Evolutionary conservation across 345 rosid genomes (phyloP), one percentile per base, ranked within the genome.

Genomic region (Garcia nutans): DNA sequence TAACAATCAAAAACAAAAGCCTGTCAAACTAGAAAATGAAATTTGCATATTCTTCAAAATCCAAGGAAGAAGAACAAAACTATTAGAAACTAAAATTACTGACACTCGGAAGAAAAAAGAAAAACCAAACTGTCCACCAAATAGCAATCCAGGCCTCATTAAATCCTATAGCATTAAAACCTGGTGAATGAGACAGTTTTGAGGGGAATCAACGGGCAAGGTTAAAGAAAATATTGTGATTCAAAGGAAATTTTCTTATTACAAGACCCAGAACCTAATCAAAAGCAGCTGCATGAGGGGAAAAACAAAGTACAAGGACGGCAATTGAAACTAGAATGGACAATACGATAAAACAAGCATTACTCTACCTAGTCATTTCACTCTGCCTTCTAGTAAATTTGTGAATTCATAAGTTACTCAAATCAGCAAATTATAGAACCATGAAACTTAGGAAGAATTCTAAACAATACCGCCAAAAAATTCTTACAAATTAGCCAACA

Each of bases 401-500:
- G 23, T 6, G 41, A 20, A 37, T 8, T 19, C 47, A 19, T n/a
- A 16, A 31, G 20, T 3, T 20, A 41, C 52, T 28, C 37, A 10
- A 44, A 67, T 33, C 6, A 42, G 24, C 24, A 56, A 56, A 67
- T 66, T 15, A 17, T 26, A 8, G 26, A 44, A 41, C 66, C 59
- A 13, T 37, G 22, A 12, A 16, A 31, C 12, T 16, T 5, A 44
- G 45, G 42, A 57, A 56, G 17, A 23, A 13, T 41, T 42, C 3
- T 54, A 9, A 65, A 55, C 19, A 3, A 19, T 70, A 70, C 11
- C 10, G 13, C 19, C 45, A 49, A 62, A 10, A 65, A 50, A 15
- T 16, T 31, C 41, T 65, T 54, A 68, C 71, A 77, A 24, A 52
- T 20, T 24, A 76, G 71, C 42, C 63, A 44, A 37, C 26, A 63